A percentile compares a stretch with the other conserved stretches of the same genome.
Conservation (phyloP, 768 basidiomycete genomes). For the Leccinellum rugosiceps region DNA sequence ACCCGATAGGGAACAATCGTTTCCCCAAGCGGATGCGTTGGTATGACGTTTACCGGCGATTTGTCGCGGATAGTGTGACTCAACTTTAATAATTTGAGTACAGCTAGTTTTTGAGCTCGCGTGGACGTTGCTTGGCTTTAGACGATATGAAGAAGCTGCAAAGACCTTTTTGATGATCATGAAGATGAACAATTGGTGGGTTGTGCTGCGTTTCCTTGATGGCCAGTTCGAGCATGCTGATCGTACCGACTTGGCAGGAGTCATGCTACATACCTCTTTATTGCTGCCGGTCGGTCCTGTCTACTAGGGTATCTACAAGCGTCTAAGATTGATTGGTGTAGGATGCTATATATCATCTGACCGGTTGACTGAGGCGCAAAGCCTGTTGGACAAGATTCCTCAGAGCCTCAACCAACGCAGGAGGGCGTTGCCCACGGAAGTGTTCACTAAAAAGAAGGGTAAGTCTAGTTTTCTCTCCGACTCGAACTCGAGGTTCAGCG, state of each 20-base stretch:
- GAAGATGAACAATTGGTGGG: constrained; percentile 67
- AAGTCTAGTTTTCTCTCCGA: constrained; percentile 20
- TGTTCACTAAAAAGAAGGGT: constrained; percentile 77
- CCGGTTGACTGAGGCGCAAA: constrained; percentile 55
- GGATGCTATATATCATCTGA: constrained; percentile 64
- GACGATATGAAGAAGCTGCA: constrained; percentile 65
- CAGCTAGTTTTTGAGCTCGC: constrained; percentile 76
- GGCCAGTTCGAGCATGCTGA: neutral
- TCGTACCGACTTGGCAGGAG: constrained; percentile 44
- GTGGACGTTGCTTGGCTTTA: constrained; percentile 66
- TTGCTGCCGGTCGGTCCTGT: constrained; percentile 59
- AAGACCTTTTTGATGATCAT: constrained; percentile 63
- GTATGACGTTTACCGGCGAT: constrained; percentile 31
- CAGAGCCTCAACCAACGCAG: constrained; percentile 56
- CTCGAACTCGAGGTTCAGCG: neutral
- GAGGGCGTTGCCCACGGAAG: constrained; percentile 71
- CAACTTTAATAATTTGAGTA: neutral
- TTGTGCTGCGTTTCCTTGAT: constrained; percentile 2
- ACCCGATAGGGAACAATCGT: constrained; percentile 48
- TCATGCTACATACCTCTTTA: constrained; percentile 75
- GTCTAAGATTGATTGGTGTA: constrained; percentile 10
- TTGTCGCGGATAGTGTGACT: neutral
- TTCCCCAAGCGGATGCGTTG: constrained; percentile 70
- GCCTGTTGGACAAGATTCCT: constrained; percentile 60
- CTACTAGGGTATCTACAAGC: neutral